Conservation (phyloP, 1,284 basidiomycete species). For the Anthracocystis walkeri region DNA sequence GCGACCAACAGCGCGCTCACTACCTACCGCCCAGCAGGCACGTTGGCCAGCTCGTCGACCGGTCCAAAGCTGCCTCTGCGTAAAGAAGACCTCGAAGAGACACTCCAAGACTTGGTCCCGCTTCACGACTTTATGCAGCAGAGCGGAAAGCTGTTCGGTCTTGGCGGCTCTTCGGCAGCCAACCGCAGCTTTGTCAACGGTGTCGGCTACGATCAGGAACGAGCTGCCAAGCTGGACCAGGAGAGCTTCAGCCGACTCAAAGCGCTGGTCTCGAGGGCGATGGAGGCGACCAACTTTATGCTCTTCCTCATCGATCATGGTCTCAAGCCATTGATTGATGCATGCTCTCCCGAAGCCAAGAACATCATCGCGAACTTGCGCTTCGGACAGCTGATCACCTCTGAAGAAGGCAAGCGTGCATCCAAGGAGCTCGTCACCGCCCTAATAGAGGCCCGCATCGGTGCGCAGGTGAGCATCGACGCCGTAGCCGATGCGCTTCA, state of each 20-base stretch:
- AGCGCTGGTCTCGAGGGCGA: conserved; percentile 76
- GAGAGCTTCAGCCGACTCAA: conserved; percentile 80
- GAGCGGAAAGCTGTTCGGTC: conserved; percentile 63
- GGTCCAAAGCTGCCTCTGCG: conserved; percentile 32
- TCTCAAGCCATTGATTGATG: conserved; percentile 82
- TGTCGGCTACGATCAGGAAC: conserved; percentile 46
- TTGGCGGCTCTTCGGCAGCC: conserved; percentile 49
- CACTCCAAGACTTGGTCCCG: conserved; percentile 54
- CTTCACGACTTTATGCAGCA: conserved; percentile 62
- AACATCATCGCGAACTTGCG: conserved; percentile 46
- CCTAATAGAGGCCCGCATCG: conserved; percentile 96
- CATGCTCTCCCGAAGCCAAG: conserved; percentile 52
- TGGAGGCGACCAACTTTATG: conserved; percentile 83
- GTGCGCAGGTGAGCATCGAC: conserved; percentile 94
- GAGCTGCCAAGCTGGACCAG: conserved; percentile 76
- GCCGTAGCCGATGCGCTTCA: conserved; percentile 94
- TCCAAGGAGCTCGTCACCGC: conserved; percentile 78
- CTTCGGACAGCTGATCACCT: conserved; percentile 73
- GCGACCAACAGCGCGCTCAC: conserved; percentile 23
- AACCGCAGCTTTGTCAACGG: conserved; percentile 39
- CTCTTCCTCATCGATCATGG: conserved; percentile 91
- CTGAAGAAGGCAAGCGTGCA: conserved; percentile 84
- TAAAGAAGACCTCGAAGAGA: conserved; percentile 53
- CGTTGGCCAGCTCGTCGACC: conserved; percentile 2
- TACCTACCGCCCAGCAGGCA: conserved; percentile 29